Percentiles rank a stretch among this genome's conserved stretches.
phyloP scores from a whole-genome alignment of 805 yeast species.

The Candida suzukii region DNA sequence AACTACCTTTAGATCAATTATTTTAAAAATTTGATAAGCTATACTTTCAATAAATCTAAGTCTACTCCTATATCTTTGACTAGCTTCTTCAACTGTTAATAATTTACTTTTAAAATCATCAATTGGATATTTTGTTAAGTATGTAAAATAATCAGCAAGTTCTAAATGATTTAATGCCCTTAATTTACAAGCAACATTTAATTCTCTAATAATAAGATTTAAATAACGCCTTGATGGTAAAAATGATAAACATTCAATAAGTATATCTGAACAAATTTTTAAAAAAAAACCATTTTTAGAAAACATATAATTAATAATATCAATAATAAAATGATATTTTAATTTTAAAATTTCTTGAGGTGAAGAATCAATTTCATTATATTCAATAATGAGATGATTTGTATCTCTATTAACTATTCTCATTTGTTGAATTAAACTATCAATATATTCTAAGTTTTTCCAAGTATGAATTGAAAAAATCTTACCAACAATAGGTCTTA shows the following conservation, averaged over 20 bases:
- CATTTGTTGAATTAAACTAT: constrained; percentile 1
- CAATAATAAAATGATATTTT: no score
- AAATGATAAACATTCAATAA: constrained; percentile 24
- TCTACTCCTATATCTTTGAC: neutral
- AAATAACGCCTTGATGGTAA: constrained; percentile 33
- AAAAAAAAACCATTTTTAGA: neutral
- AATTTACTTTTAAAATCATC: constrained; percentile 32
- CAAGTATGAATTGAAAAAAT: constrained; percentile 28
- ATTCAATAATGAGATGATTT: neutral
- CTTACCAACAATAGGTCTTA: constrained; percentile 15
- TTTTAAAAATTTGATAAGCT: neutral
- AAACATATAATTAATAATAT: no score
- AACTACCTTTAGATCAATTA: neutral
- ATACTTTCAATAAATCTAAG: constrained; percentile 1
- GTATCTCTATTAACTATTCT: neutral
- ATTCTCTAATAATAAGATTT: constrained; percentile 23
- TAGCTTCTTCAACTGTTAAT: constrained; percentile 10
- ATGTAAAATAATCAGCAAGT: constrained; percentile 2
- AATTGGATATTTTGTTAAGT: constrained; percentile 30
- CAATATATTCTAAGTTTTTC: constrained; percentile 18
- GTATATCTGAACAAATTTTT: neutral
- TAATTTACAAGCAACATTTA: constrained; percentile 10
- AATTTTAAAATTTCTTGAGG: no score
- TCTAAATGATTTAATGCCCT: constrained; percentile 1
- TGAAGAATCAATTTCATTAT: no score